Evolutionary conservation across 345 rosid species (phyloP), one percentile per base, ranked within the genome.

Genomic region (Syzygium jambos): DNA sequence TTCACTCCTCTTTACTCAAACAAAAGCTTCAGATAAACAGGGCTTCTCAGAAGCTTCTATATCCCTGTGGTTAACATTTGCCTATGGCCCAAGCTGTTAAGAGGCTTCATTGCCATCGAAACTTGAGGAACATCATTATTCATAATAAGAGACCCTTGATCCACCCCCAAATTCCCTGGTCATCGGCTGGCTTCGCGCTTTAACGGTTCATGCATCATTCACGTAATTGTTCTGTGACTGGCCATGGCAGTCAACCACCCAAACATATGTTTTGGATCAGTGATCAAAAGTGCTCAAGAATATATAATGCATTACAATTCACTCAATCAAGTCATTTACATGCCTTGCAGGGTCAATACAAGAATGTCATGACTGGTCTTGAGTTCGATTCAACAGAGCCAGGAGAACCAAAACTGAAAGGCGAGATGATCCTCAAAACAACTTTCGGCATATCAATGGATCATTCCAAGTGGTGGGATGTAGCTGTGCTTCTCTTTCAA

Each of bases 281-380:
- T 63, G 34, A 29, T 19, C 12, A n/a, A 11, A 38, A 63, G 0
- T 63, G 77, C 77, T 63, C 77, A 30, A 16, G 12, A 63, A 29
- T 29, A 63, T 14, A 34, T 63, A 4, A n/a, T 29, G 77, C n/a
- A 29, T 63, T 29, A 29, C 19, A 63, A 12, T 9, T 14, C 21
- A 63, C 77, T 63, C 10, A 63, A 43, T 43, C 56, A 51, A 84
- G n/a, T 25, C 22, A 52, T 27, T 84, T 38, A 52, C 85, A 84
- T 2, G 46, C 25, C 38, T 51, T 85, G 87, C 82, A 91, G 94
- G 92, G 92, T 22, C 87, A 89, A n/a, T 86, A 85, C 91, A 92
- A 92, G 87, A 92, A 89, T 21, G 92, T 87, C 77, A 88, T 89
- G 91, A 87, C 87, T 2, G 91, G 92, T 16, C 89, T 88, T 2